Conservation (phyloP, 768 basidiomycete species). For the Tricholoma bakamatsutake region DNA sequence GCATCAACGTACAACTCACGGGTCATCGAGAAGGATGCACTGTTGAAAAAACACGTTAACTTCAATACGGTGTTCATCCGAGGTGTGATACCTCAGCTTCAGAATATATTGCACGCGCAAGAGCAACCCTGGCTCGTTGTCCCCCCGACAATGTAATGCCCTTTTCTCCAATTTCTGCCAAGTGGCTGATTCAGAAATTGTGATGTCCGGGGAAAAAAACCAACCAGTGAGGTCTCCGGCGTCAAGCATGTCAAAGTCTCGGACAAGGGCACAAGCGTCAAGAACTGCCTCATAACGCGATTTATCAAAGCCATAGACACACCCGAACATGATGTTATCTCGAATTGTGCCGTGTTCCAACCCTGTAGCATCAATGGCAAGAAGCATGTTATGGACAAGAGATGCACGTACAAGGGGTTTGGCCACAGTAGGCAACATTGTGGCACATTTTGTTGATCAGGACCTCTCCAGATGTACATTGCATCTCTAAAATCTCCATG, state of each 20-base stretch:
- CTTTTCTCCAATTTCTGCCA: conserved; percentile 70
- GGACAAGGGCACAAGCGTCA: conserved; percentile 68
- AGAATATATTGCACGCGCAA: conserved; percentile 80
- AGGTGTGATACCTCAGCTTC: conserved; percentile 39
- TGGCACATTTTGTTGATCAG: conserved; percentile 50
- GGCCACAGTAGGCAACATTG: conserved; percentile 63
- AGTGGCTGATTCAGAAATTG: background rate
- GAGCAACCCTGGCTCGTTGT: conserved; percentile 65
- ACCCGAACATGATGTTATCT: conserved; percentile 77
- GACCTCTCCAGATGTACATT: conserved; percentile 48
- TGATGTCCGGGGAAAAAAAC: background rate
- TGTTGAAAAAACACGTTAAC: conserved; percentile 13
- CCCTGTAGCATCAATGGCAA: conserved; percentile 39
- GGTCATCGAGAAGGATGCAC: conserved; percentile 66
- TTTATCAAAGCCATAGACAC: conserved; percentile 50
- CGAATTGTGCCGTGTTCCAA: conserved; percentile 76
- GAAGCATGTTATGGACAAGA: background rate
- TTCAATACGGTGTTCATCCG: background rate
- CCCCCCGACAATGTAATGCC: conserved; percentile 74
- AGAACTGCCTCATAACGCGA: conserved; percentile 62
- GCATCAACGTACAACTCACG: conserved; percentile 36
- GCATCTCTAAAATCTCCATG: conserved; percentile 42
- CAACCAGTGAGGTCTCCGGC: conserved; percentile 74
- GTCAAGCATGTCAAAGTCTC: conserved; percentile 66
- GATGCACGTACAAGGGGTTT: conserved; percentile 49